phyloP scores from a whole-genome alignment of 139 green algal genomes.

The Picochlorum sp. region DNA sequence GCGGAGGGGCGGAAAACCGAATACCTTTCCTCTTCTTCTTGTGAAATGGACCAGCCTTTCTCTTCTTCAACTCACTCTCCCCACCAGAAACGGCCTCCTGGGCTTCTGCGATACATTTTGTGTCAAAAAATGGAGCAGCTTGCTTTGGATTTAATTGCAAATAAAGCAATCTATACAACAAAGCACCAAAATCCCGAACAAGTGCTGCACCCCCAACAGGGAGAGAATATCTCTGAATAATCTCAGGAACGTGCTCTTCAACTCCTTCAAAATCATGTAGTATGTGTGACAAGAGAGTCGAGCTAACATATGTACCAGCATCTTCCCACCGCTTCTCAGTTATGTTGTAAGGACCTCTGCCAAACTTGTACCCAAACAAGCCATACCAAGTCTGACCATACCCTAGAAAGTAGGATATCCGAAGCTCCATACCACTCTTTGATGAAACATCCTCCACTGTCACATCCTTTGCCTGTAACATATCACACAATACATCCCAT shows the following conservation, averaged over 20 bases:
- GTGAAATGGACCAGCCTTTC: neutral
- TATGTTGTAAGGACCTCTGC: slow-evolving; percentile 77
- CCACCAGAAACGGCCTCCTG: neutral
- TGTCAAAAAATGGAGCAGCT: slow-evolving; percentile 22
- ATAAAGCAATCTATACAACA: slow-evolving; percentile 51
- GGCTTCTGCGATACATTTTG: slow-evolving; percentile 2
- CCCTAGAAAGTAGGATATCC: slow-evolving; percentile 71
- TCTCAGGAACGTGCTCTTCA: slow-evolving; percentile 24
- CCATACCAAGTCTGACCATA: slow-evolving; percentile 84
- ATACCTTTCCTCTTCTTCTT: neutral
- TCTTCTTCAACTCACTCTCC: too few species aligned
- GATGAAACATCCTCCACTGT: slow-evolving; percentile 89
- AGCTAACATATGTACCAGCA: slow-evolving; percentile 19
- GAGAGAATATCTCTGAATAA: slow-evolving; percentile 48
- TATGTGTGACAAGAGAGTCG: slow-evolving; percentile 34
- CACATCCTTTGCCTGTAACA: slow-evolving; percentile 58
- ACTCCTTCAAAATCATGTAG: slow-evolving; percentile 47
- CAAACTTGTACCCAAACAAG: slow-evolving; percentile 86
- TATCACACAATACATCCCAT: slow-evolving; percentile 83
- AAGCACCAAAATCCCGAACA: slow-evolving; percentile 36
- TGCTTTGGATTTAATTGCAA: slow-evolving; percentile 37
- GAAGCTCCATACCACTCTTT: slow-evolving; percentile 84
- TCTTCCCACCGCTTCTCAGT: slow-evolving; percentile 12
- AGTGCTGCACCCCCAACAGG: neutral
- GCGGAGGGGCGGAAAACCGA: neutral